phyloP scores from a whole-genome alignment of 768 basidiomycete genomes.

The Pleurotus salmoneostramineus region DNA sequence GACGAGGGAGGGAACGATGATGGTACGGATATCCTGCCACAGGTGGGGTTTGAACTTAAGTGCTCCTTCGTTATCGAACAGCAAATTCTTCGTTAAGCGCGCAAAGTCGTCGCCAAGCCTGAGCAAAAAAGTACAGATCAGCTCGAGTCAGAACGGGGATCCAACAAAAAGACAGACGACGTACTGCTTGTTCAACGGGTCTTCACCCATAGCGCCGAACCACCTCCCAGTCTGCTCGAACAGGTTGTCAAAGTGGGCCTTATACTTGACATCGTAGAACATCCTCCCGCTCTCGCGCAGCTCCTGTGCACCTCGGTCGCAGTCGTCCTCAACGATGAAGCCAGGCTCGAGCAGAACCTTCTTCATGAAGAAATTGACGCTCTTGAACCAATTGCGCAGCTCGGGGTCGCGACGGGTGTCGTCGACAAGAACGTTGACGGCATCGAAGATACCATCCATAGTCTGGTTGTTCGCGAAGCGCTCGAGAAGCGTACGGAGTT shows the following conservation, averaged over 20 bases:
- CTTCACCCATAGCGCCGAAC: slow-evolving; percentile 82
- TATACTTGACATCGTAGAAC: slow-evolving; percentile 69
- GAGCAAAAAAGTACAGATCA: no score
- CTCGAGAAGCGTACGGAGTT: slow-evolving; percentile 81
- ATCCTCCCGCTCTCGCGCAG: slow-evolving; percentile 66
- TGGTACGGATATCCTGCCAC: slow-evolving; percentile 82
- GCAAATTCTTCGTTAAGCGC: slow-evolving; percentile 72
- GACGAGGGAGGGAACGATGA: slow-evolving; percentile 77
- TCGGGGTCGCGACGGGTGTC: slow-evolving; percentile 73
- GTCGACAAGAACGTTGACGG: slow-evolving; percentile 65
- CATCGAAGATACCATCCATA: slow-evolving; percentile 63
- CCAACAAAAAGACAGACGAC: not conserved
- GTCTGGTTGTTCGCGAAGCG: slow-evolving; percentile 78
- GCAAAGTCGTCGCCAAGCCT: slow-evolving; percentile 81
- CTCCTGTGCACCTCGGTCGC: slow-evolving; percentile 55
- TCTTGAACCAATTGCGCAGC: slow-evolving; percentile 68
- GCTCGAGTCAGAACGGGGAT: not conserved
- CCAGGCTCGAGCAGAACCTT: slow-evolving; percentile 78
- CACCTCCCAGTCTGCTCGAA: slow-evolving; percentile 67
- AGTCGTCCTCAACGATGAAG: slow-evolving; percentile 76
- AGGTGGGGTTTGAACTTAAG: slow-evolving; percentile 85
- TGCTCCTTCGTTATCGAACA: slow-evolving; percentile 76
- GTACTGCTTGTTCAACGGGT: slow-evolving; percentile 43
- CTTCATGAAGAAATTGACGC: slow-evolving; percentile 58
- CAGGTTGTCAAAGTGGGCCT: slow-evolving; percentile 73